These are phyloP conservation scores for Diaporthe longicolla DNA, from an alignment of 2,329 filamentous ascomycete genomes.

Conservation along the genomic window DNA sequence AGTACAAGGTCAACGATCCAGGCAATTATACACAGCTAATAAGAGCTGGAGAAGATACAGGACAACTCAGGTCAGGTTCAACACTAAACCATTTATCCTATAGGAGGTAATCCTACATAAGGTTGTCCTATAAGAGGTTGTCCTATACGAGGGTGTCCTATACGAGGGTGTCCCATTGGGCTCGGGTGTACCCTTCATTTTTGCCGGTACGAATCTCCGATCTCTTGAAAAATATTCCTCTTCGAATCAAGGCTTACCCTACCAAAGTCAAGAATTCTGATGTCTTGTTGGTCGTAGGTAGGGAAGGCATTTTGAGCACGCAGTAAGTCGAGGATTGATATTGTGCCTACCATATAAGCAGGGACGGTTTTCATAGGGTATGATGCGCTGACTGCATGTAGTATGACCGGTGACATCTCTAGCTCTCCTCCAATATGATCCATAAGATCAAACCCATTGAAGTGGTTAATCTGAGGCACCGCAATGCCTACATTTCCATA, in stretches of 20 bases:
- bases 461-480: constrained; percentile 11
- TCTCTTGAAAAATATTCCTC: too few species aligned
- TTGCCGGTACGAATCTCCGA: too few species aligned
- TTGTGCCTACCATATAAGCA: neutral
- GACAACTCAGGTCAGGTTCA: too few species aligned
- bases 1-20: too few species aligned
- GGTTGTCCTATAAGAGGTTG: too few species aligned
- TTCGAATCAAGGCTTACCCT: neutral
- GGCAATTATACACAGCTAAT: too few species aligned
- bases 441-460: neutral
- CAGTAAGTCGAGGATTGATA: constrained; percentile 12
- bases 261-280: constrained; percentile 11
- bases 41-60: too few species aligned
- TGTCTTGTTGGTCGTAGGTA: neutral
- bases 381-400: neutral
- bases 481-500: constrained; percentile 5
- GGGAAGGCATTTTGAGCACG: neutral
- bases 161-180: too few species aligned
- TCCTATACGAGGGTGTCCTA: too few species aligned
- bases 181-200: too few species aligned
- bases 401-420: constrained; percentile 10
- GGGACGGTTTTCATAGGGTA: constrained; percentile 10
- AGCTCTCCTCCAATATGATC: constrained; percentile 6
- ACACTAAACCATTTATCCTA: too few species aligned
- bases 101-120: too few species aligned